A percentile compares a stretch with the other conserved stretches of the same genome.
These are phyloP conservation scores for Mycena alexandri DNA, from an alignment of 768 basidiomycete genomes.

Conservation along the genomic window DNA sequence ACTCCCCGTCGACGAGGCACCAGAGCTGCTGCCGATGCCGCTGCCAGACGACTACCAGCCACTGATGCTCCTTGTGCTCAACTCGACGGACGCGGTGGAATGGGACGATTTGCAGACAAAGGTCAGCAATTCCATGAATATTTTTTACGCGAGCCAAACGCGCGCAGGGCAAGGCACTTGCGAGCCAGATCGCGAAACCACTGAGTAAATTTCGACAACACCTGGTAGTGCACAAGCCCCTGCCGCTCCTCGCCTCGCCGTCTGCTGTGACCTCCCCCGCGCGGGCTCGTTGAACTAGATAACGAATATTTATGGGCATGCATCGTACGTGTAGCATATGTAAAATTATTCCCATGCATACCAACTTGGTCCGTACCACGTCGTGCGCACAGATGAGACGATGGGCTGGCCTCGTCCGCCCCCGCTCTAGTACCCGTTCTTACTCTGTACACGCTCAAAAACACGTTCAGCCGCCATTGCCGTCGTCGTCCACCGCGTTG, in stretches of 20 bases:
- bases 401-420: conserved; percentile 32
- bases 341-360: conserved; percentile 12
- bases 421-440: conserved; percentile 32
- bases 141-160: conserved; percentile 21
- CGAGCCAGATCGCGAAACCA: conserved; percentile 58
- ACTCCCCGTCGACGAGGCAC: conserved; percentile 66
- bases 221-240: conserved; percentile 46
- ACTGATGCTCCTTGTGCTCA: conserved; percentile 78
- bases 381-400: conserved; percentile 28
- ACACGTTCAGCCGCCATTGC: background rate
- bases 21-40: conserved; percentile 37
- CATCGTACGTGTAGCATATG: conserved; percentile 1
- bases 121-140: conserved; percentile 50
- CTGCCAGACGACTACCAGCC: conserved; percentile 58
- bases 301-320: background rate
- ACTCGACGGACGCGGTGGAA: conserved; percentile 68
- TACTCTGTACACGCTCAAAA: conserved; percentile 26
- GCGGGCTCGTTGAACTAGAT: conserved; percentile 38
- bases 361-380: conserved; percentile 14
- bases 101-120: conserved; percentile 77
- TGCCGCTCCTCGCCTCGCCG: conserved; percentile 45
- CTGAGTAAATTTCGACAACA: conserved; percentile 58
- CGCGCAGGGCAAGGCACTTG: conserved; percentile 57
- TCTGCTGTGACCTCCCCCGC: conserved; percentile 51
- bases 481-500: conserved; percentile 59